These are phyloP conservation scores for Aspergillus glaucus DNA, from an alignment of 2,329 filamentous ascomycete genomes.

Conservation along the genomic window DNA sequence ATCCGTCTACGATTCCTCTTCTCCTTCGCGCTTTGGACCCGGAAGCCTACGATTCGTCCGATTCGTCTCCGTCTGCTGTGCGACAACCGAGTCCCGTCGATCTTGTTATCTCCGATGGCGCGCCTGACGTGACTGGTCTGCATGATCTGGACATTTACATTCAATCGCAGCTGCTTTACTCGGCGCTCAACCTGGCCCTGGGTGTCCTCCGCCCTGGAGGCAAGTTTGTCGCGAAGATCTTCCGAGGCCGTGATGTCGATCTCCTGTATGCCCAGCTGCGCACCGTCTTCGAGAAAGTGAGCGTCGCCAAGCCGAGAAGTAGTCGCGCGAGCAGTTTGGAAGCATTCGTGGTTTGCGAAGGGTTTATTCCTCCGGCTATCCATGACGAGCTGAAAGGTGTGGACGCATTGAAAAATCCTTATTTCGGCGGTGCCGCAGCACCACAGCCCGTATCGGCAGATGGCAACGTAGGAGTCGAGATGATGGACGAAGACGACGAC, in stretches of 20 bases:
- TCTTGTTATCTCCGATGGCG: conserved; percentile 89
- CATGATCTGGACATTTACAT: conserved; percentile 98
- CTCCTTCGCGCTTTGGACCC: conserved; percentile 79
- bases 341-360: conserved; percentile 91
- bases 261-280: conserved; percentile 89
- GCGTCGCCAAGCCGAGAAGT: conserved; percentile 87
- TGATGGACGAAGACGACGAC: conserved; percentile 39
- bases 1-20: conserved; percentile 87
- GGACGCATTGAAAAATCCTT: conserved; percentile 31
- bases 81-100: conserved; percentile 73
- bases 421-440: conserved; percentile 34
- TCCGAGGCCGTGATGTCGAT: conserved; percentile 91
- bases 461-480: conserved; percentile 29
- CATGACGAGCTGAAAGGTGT: conserved; percentile 44
- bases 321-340: conserved; percentile 95
- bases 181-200: conserved; percentile 84
- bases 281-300: conserved; percentile 78
- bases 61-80: conserved; percentile 34
- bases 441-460: conserved; percentile 22
- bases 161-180: conserved; percentile 89
- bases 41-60: conserved; percentile 48
- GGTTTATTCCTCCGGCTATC: conserved; percentile 65
- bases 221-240: conserved; percentile 97
- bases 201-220: conserved; percentile 89
- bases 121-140: conserved; percentile 90